These are phyloP conservation scores for Colletotrichum lini DNA, from an alignment of 2,329 filamentous ascomycete species.

Conservation along the genomic window DNA sequence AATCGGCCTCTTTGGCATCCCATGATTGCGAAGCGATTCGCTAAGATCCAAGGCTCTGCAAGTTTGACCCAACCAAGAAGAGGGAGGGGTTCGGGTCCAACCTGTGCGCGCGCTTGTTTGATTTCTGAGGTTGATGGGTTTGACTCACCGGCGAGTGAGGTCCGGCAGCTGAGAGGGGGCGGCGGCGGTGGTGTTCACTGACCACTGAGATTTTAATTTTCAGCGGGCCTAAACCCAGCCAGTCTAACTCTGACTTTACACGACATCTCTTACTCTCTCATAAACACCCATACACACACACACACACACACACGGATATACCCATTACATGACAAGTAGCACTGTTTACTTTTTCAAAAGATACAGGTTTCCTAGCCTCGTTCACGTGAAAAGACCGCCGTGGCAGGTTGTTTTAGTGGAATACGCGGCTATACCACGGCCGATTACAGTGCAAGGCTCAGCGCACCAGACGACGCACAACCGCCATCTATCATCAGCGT, in stretches of 20 bases:
- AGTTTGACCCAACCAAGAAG: neutral
- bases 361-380: neutral
- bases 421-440: neutral
- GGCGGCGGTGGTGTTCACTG: neutral
- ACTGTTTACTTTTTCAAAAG: neutral
- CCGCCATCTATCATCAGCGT: neutral
- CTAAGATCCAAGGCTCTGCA: neutral
- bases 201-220: neutral
- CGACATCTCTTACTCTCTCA: neutral
- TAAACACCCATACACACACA: too few relatives aligned
- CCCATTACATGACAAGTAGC: constrained; percentile 2
- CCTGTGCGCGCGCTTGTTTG: neutral
- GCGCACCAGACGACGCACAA: constrained; percentile 3
- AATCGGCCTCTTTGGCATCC: constrained; percentile 5
- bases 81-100: neutral
- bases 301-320: neutral
- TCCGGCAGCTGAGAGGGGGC: neutral
- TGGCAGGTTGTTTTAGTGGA: neutral
- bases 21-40: neutral
- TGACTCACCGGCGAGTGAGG: constrained; percentile 12
- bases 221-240: constrained; percentile 2
- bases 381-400: neutral
- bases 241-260: constrained; percentile 8
- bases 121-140: neutral
- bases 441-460: neutral